These are phyloP conservation scores for Curvularia spicifera DNA, from an alignment of 2,329 filamentous ascomycete species.

Conservation along the genomic window DNA sequence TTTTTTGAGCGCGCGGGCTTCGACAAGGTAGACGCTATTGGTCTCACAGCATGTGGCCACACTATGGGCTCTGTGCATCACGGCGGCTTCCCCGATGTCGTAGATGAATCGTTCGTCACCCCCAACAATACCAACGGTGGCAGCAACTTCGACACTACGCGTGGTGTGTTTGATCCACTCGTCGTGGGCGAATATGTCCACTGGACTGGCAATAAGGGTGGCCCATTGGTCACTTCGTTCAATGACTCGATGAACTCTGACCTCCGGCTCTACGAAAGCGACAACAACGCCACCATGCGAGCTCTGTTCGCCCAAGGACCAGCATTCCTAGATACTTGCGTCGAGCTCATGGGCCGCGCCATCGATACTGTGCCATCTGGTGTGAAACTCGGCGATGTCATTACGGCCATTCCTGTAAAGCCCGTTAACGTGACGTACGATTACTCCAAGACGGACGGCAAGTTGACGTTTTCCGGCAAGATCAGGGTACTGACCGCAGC, in stretches of 20 bases:
- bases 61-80: constrained; percentile 39
- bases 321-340: constrained; percentile 10
- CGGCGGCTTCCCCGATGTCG: constrained; percentile 36
- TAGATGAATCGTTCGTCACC: constrained; percentile 24
- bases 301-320: constrained; percentile 16
- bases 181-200: constrained; percentile 38
- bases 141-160: constrained; percentile 37
- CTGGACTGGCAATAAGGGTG: constrained; percentile 31
- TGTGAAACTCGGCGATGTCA: constrained; percentile 1
- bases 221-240: constrained; percentile 30
- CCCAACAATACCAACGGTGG: constrained; percentile 32
- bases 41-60: constrained; percentile 40
- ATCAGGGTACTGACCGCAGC: constrained; percentile 6
- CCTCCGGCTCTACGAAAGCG: constrained; percentile 34
- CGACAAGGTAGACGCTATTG: constrained; percentile 31
- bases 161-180: constrained; percentile 31
- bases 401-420: constrained; percentile 1
- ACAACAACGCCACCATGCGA: constrained; percentile 35
- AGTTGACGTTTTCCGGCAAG: constrained; percentile 3
- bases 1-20: constrained; percentile 37
- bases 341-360: constrained; percentile 10
- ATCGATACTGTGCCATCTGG: constrained; percentile 17
- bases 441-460: background rate
- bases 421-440: constrained; percentile 4
- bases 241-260: constrained; percentile 38